Evolutionary conservation across 1,139 yeast genomes (phyloP), one percentile per base, ranked within the genome.

Genomic region (Pichia sp.): DNA sequence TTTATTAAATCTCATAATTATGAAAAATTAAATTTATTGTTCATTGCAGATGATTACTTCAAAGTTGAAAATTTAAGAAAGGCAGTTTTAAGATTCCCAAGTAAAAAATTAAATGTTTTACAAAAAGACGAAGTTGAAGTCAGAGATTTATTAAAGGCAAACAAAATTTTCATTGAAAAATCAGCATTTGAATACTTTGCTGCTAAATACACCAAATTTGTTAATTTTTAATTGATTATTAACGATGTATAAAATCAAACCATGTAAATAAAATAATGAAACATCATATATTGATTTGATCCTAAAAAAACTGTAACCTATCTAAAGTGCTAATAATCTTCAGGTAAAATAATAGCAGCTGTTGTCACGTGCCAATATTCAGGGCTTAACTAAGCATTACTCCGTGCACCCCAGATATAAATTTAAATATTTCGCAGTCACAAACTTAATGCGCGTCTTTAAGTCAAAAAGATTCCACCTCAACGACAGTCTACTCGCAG

Each of bases 41-140:
- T 89, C 60, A 73, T 90, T 42, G 78, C 82, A 11, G 71, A 77
- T 54, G 71, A 64, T 30, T 69, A 68, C 52, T 66, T 80, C 63
- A 58, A 63, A 65, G 55, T 59, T 52, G 46, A 50, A 45, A 82
- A 82, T 57, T 71, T 83, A 56, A 67, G 76, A 51, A 62, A 68
- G 34, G 75, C 84, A 23, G 69, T 71, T 27, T 62, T 61, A 64
- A 69, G 62, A 51, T 70, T 58, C 57, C 70, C 65, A 64, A 71
- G 65, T 45, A 61, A 59, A 35, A 76, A 75, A 57, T 76, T 87
- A 39, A 85, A 76, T 54, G 80, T 87, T 32, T 68, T 85, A 50
- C 75, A 80, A 51, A 82, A 84, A 62, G 95, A 87, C 56, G 85
- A 82, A 25, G 78, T 87, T 35, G 87, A 85, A 61, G 94, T 90